Evolutionary conservation across 768 basidiomycete species (phyloP), one percentile per base, ranked within the genome.

Genomic region (Panellus pusillus): DNA sequence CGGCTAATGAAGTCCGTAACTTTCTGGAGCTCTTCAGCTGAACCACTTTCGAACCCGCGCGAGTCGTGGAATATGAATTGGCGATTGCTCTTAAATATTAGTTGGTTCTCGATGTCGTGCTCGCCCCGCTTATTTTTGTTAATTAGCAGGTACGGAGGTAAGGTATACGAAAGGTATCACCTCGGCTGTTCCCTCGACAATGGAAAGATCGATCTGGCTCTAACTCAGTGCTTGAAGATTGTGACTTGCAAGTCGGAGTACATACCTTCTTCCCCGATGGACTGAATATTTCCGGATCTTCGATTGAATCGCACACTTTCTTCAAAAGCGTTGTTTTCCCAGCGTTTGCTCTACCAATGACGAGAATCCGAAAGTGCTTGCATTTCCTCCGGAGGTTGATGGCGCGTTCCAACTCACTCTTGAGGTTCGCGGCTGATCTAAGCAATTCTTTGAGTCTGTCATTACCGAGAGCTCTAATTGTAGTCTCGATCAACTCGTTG

Each of bases 241-340:
- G 24, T 24, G 6, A 24, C 24, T 24, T 24, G 24, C 6, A 24
- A 24, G 24, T 24, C 24, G 24, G 24, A 24, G 24, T 24, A 24
- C 50, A 9, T 38, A 69, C 68, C 65, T 43, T 50, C 2, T 58
- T 15, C 7, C 65, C 66, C 0, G 43, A 8, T 6, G 35, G 14
- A 57, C 66, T 52, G 9, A 20, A 49, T 24, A 70, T 56, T 15
- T 50, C 58, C 0, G 69, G 69, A 5, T 57, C 44, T 1, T 65
- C 68, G 2, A 44, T 60, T 2, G 66, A 57, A 18, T 60, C 54
- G 36, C 67, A 67, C 8, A 70, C 54, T 24, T 56, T 64, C 53
- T 68, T 55, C 15, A 69, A 60, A 20, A 70, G 55, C 0, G 70
- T 71, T 1, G 67, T 71, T 46, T 71, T 71, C 2, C 70, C 70